Evolutionary conservation across 1,284 basidiomycete species (phyloP), one percentile per base, ranked within the genome.

Genomic region (Ganoderma lingzhi): DNA sequence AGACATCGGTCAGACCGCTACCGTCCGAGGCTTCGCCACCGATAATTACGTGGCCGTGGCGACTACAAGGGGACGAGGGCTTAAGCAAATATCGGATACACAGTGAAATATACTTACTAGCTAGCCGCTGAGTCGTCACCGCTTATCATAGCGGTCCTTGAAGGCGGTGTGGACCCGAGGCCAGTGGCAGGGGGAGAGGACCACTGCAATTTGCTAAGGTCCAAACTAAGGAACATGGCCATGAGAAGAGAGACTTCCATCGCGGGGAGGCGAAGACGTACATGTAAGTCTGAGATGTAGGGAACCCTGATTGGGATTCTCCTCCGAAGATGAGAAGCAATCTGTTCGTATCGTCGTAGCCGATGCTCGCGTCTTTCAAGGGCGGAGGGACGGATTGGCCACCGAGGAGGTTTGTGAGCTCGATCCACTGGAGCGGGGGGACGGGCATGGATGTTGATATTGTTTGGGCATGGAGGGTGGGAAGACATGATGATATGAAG

Each of bases 241-340:
- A 30, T 67, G 14, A 65, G 69, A 39, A 23, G 5, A n/a, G 23
- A 28, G 32, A 44, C 58, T 23, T 19, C 32, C 35, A 41, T 37
- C 10, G 58, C n/a, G 23, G 39, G 53, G 23, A 64, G 39, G 63
- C 53, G n/a, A 67, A 42, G 45, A 83, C 88, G 68, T 72, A 93
- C 89, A 93, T 82, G 76, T 88, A 92, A 2, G 93, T 94, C 73
- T 87, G 82, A 2, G 86, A 86, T 73, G 90, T 88, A 45, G 86
- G 83, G 62, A 92, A 83, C 23, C 90, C 90, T 70, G 85, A 85
- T 67, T 86, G 82, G 2, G 92, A 91, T 80, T 92, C 85, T 62
- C 93, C 93, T 67, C 93, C 93, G 76, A 93, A 94, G 65, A 94
- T 84, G 72, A 94, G 81, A 64, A 94, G 79, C 15, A 84, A 86